Conservation (phyloP, 1,284 basidiomycete genomes). For the Pseudomicrostroma phylloplanum region DNA sequence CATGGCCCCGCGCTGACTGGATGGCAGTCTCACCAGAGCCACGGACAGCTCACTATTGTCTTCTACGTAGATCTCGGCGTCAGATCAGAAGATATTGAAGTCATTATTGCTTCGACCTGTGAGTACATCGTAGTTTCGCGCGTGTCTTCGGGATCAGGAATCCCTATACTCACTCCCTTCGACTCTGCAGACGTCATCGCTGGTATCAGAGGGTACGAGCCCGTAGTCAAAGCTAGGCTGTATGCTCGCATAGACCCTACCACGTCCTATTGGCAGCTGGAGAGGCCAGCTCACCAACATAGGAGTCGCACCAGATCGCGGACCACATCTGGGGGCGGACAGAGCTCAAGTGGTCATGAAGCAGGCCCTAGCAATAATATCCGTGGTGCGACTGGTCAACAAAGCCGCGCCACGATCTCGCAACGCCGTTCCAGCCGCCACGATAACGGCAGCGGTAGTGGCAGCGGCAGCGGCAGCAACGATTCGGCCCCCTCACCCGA, state of each 20-base stretch:
- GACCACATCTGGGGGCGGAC: background rate
- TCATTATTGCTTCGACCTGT: constrained; percentile 25
- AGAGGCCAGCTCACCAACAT: constrained; percentile 9
- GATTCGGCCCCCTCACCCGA: too few relatives aligned
- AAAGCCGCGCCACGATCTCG: too few relatives aligned
- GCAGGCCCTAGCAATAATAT: background rate
- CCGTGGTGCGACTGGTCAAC: background rate
- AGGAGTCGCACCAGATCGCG: constrained; percentile 9
- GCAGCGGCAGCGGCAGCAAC: background rate
- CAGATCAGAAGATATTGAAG: constrained; percentile 24
- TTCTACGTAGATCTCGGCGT: constrained; percentile 29
- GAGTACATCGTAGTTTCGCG: background rate
- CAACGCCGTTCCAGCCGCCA: too few relatives aligned
- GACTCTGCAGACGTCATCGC: constrained; percentile 19
- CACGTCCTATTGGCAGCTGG: constrained; percentile 36
- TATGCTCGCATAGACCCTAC: constrained; percentile 30
- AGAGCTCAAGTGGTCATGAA: constrained; percentile 2
- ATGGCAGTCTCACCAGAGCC: constrained; percentile 38
- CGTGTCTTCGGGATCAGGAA: background rate
- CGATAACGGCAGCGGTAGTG: background rate
- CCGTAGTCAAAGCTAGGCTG: constrained; percentile 34
- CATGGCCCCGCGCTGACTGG: constrained; percentile 20
- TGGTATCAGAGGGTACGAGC: constrained; percentile 21
- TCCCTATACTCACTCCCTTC: background rate
- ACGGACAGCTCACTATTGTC: constrained; percentile 39